phyloP scores from a whole-genome alignment of 345 rosid species.

The Linum usitatissimum region DNA sequence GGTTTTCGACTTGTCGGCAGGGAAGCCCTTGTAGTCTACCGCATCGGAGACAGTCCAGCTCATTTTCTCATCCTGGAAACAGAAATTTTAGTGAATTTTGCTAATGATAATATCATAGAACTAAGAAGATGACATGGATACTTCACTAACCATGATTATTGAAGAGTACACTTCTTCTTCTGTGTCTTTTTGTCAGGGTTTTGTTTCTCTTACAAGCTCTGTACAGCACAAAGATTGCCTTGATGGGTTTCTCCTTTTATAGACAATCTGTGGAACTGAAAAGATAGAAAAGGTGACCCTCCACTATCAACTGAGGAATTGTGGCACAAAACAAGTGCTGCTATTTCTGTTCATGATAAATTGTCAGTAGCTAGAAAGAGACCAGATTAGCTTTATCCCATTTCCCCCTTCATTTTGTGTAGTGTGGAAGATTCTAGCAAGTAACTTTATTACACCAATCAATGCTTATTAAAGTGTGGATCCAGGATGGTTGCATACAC shows the following conservation, averaged over 20 bases:
- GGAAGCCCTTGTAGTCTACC: neutral
- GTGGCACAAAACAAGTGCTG: neutral
- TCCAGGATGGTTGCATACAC: no score
- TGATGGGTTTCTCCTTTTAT: neutral
- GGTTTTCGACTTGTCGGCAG: constrained; percentile 4
- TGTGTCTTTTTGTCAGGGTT: neutral
- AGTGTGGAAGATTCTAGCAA: neutral
- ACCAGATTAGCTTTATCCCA: no score
- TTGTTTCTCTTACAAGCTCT: neutral
- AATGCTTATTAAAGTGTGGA: neutral
- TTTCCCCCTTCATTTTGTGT: neutral
- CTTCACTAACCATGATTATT: neutral
- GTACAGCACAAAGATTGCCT: no score
- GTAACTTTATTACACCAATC: neutral
- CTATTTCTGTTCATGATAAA: neutral
- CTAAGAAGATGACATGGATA: neutral
- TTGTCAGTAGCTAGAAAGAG: neutral
- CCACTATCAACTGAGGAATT: neutral
- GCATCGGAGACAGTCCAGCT: constrained; percentile 5
- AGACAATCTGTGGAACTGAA: neutral
- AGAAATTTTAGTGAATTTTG: neutral
- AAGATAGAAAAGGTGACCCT: neutral
- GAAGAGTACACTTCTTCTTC: neutral
- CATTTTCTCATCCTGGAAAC: neutral
- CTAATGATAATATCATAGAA: neutral